Base-by-base conservation (phyloP, 2,329 filamentous ascomycete species). In the Paecilomyces fulvus region DNA sequence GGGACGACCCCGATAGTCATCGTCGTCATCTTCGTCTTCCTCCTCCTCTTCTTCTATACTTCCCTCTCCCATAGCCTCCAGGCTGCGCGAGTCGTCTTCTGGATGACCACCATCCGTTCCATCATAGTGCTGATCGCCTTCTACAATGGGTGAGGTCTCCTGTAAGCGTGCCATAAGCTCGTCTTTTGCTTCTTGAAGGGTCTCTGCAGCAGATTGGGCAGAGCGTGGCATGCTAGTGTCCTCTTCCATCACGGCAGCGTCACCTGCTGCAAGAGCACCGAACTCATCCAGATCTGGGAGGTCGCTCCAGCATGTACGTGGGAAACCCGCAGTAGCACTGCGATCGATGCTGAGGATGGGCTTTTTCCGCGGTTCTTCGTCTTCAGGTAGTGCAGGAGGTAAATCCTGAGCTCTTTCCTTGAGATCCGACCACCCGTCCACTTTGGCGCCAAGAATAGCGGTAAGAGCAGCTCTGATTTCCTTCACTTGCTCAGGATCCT, bases 11-110 rank as follows among this genome's bases (percentile, higher is more conserved):
- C 77, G 75, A 55, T 81, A 80, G 56, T 79, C 74, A 51, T 80
- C 79, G 30, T 80, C 76, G 11, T 77, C 74, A 58, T 80, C 77
- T 52, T 81, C 79, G 12, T 80, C 78, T 4, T 81, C 79, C 48
- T 82, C 78, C 55, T 79, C 77, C 12, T 74, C 70, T 20, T 71
- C 70, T n/a, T 76, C 75, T 28, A 75, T 70, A 57, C 73, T 76
- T 49, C 72, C 74, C 21, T 77, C 75, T 1, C 70, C 75, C 53
- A 72, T 70, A 21, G 68, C 72, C 59, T 74, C 75, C 53, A 74
- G 69, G 59, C 73, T 77, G 56, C 66, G 70, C 49, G 69, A 71
- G 57, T 71, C 73, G 28, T 74, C 74, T 56, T 77, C 75, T 31
- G 70, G 72, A 23, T 67, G 70, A 12, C 76, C 75, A 52, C 76